Base-by-base conservation (phyloP, 805 yeast species). In the Hanseniaspora guilliermondii region DNA sequence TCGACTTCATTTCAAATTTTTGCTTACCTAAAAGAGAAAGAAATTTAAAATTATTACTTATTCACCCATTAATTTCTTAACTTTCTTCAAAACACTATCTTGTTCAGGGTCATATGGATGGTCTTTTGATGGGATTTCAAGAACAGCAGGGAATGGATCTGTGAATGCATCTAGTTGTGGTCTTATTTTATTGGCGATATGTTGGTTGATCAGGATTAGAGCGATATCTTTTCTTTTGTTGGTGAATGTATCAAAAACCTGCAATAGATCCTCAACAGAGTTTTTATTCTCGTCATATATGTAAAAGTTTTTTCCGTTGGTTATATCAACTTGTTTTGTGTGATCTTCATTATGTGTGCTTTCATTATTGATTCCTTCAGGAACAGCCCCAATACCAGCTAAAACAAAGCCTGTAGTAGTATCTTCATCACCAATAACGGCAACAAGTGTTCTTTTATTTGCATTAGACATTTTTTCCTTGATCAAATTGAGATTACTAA, bases 71-170 rank as follows among this genome's bases (percentile, higher is more conserved):
- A 93, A 73, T 67, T 96, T 82, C 74, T 95, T 84, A 35, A 93
- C 98, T 68, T 95, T 85, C 71, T 91, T 83, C 70, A 93, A 76
- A 40, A 93, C 88, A 21, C 95, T 84, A 70, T 93, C 98, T 79
- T 91, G 93, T 68, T 91, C 97, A 21, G 98, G 98, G 68, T 93
- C 95, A 68, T 93, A 93, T 22, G 98, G 97, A 68, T 93, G 97
- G 65, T 93, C 98, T 73, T 93, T 93, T 16, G 97, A 87, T 27
- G 98, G 98, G 58, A 93, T 93, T 71, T 93, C 98, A 64, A 93
- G 75, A 47, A 93, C 80, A 2, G 98, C 97, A 8, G 98, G 98
- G 70, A 93, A 93, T 11, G 98, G 95, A 59, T 82, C 79, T 17
- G 94, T 80, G 70, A 77, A 93, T 47, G 78, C 75, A 63, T 93